phyloP scores from a whole-genome alignment of 495 filamentous ascomycete species.

The Aspergillus taichungensis region DNA sequence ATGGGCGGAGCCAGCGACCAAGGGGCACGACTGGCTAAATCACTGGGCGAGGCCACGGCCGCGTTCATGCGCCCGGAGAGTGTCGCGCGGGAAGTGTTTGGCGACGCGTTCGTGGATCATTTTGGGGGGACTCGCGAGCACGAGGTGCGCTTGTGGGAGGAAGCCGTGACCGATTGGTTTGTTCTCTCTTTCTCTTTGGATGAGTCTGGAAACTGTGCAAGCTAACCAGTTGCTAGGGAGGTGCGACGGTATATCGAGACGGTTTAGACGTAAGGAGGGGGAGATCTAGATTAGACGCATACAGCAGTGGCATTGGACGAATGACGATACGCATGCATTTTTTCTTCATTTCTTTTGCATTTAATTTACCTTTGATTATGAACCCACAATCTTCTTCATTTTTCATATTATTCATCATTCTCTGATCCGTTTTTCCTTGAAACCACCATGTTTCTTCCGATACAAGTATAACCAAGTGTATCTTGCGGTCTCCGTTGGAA shows the following conservation, averaged over 20 bases:
- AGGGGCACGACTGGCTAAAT: conserved; percentile 64
- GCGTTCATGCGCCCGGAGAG: conserved; percentile 66
- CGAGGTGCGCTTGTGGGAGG: conserved; percentile 85
- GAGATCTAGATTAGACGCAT: neutral
- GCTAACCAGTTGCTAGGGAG: conserved; percentile 31
- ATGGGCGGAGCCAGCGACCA: conserved; percentile 58
- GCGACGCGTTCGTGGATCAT: conserved; percentile 92
- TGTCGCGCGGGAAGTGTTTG: conserved; percentile 84
- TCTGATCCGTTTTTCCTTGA: no score
- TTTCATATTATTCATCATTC: no score
- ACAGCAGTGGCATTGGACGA: neutral
- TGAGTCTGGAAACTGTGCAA: neutral
- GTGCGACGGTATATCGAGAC: conserved; percentile 45
- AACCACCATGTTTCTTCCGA: no score
- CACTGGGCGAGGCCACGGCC: conserved; percentile 68
- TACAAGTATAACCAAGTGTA: no score
- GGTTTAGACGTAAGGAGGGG: conserved; percentile 14
- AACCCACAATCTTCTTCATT: no score
- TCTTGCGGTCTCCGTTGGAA: no score
- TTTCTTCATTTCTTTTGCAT: neutral
- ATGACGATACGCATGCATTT: neutral
- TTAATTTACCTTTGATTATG: no score
- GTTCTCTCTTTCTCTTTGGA: conserved; percentile 16
- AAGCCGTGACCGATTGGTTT: conserved; percentile 90
- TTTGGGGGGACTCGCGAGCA: conserved; percentile 89